These are phyloP conservation scores for Catharanthus roseus DNA, from an alignment of 257 asterid genomes.

Conservation along the genomic window DNA sequence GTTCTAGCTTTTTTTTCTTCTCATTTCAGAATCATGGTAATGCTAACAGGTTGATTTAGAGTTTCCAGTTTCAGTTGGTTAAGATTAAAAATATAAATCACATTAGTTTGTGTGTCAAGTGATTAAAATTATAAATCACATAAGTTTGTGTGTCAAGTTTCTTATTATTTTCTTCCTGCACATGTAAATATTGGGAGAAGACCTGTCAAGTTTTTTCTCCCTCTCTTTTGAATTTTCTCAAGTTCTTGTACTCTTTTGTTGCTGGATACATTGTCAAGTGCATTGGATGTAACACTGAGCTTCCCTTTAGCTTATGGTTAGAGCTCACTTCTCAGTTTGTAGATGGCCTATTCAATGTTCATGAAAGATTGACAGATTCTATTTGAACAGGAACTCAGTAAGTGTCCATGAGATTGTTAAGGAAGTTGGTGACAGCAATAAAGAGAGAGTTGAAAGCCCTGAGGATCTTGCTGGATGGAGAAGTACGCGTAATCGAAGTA, in stretches of 20 bases:
- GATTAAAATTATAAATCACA: too few relatives aligned
- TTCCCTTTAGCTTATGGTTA: neutral
- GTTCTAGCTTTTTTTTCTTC: neutral
- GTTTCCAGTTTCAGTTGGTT: neutral
- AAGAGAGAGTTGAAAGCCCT: conserved; percentile 20
- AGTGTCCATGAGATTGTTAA: conserved; percentile 30
- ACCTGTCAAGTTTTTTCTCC: neutral
- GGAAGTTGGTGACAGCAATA: conserved; percentile 25
- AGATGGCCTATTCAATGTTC: conserved; percentile 2
- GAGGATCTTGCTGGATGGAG: conserved; percentile 56
- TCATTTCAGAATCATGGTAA: neutral
- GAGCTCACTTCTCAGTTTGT: conserved; percentile 3
- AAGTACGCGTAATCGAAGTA: conserved; percentile 40
- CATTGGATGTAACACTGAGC: neutral
- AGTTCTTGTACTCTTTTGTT: neutral
- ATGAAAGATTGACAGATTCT: neutral
- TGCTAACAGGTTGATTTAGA: neutral
- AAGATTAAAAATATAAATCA: neutral
- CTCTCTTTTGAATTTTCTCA: neutral
- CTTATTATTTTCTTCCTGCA: neutral
- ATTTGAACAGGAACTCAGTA: conserved; percentile 40
- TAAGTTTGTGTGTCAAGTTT: too few relatives aligned
- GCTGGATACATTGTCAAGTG: neutral
- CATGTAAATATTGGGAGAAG: neutral
- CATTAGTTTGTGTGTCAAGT: too few relatives aligned